These are phyloP conservation scores for Primulina huaijiensis DNA, from an alignment of 257 asterid genomes.

Conservation along the genomic window DNA sequence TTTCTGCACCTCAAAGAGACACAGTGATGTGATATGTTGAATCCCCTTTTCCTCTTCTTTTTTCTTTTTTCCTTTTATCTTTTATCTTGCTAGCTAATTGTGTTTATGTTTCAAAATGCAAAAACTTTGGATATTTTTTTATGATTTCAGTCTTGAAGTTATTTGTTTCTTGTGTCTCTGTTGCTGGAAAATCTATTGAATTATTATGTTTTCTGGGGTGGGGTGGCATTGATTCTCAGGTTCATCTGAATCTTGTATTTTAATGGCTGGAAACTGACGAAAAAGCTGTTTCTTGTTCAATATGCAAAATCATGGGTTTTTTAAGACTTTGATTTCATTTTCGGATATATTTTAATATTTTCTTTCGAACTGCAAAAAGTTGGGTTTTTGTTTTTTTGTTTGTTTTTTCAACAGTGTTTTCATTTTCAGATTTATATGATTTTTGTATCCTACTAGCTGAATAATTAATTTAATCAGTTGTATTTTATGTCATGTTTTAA, in stretches of 20 bases:
- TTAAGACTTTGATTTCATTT: not conserved
- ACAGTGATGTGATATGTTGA: not conserved
- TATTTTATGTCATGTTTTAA: conserved; percentile 26
- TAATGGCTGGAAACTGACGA: not conserved
- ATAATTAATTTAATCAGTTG: not conserved
- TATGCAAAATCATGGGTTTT: not conserved
- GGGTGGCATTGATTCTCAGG: not conserved
- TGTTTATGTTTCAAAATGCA: not conserved
- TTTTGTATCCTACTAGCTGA: not conserved
- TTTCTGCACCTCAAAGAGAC: too few relatives aligned
- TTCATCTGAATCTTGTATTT: not conserved
- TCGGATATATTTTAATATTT: not conserved
- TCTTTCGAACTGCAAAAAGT: not conserved
- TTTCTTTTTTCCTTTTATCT: too few relatives aligned
- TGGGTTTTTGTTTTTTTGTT: not conserved
- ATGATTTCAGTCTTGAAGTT: not conserved
- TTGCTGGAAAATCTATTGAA: too few relatives aligned
- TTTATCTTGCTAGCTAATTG: not conserved
- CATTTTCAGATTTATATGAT: not conserved
- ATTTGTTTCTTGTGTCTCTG: not conserved
- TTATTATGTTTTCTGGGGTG: not conserved
- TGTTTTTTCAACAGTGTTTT: not conserved
- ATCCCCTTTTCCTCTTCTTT: not conserved
- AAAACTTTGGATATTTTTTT: not conserved
- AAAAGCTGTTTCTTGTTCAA: not conserved